Conservation (phyloP, 805 yeast genomes). For the Danielozyma ontarioensis region DNA sequence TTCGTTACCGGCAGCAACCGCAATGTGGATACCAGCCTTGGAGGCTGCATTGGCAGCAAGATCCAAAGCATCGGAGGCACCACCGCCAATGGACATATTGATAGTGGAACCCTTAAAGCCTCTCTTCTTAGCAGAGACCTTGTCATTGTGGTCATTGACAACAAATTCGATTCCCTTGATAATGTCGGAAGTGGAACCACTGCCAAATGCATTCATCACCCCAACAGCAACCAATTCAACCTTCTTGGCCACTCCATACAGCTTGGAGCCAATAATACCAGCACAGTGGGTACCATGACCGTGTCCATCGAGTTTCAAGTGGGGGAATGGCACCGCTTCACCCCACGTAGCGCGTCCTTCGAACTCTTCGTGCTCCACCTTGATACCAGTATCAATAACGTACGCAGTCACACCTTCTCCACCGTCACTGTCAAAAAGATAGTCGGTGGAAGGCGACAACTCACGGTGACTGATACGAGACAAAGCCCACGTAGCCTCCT, state of each 20-base stretch:
- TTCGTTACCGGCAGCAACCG: conserved; percentile 86
- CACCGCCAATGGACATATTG: conserved; percentile 78
- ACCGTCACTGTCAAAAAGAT: conserved; percentile 36
- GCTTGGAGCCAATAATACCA: conserved; percentile 74
- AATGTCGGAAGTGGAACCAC: conserved; percentile 38
- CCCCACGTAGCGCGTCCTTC: conserved; percentile 62
- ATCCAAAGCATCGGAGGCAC: conserved; percentile 60
- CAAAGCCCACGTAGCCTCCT: conserved; percentile 39
- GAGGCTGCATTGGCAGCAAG: conserved; percentile 73
- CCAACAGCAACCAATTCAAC: conserved; percentile 37
- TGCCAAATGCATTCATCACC: conserved; percentile 35
- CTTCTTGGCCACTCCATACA: conserved; percentile 77
- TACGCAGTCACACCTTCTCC: conserved; percentile 61
- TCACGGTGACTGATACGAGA: conserved; percentile 32
- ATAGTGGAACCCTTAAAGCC: conserved; percentile 72
- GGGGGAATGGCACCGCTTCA: conserved; percentile 41
- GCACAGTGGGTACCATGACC: conserved; percentile 97
- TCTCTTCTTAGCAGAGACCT: conserved; percentile 45
- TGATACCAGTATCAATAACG: conserved; percentile 82
- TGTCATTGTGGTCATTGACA: conserved; percentile 34
- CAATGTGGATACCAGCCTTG: conserved; percentile 64
- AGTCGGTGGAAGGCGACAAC: conserved; percentile 27
- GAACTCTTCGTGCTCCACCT: conserved; percentile 54
- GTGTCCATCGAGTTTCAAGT: conserved; percentile 47
- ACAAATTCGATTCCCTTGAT: conserved; percentile 42